These are phyloP conservation scores for Trypanosoma platydactyli DNA, from an alignment of 208 protist genomes.

Conservation along the genomic window DNA sequence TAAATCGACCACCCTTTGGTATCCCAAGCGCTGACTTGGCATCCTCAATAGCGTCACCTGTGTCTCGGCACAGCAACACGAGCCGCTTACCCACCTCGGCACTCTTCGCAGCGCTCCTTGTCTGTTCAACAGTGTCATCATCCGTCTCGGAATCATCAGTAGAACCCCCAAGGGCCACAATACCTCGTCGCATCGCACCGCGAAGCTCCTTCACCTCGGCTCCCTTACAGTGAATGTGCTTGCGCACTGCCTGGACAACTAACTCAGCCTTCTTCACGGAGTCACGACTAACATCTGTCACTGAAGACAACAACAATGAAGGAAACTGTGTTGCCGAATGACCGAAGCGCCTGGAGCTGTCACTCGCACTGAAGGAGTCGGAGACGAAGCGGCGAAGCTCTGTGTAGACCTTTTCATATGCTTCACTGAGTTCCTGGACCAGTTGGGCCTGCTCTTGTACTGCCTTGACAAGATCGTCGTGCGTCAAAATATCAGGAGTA, in stretches of 20 bases:
- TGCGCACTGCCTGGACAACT: conserved; percentile 11
- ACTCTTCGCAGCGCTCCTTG: conserved; percentile 10
- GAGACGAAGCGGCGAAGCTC: conserved; percentile 11
- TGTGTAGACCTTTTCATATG: conserved; percentile 11
- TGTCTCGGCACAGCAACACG: conserved; percentile 33
- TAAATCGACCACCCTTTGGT: conserved; percentile 13
- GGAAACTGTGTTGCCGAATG: too few relatives aligned
- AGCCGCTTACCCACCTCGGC: conserved; percentile 24
- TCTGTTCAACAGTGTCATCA: conserved; percentile 32
- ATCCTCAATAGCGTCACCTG: conserved; percentile 43
- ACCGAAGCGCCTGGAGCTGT: neutral
- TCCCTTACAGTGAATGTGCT: conserved; percentile 11
- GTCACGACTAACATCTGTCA: conserved; percentile 7
- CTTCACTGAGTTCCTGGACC: conserved; percentile 8
- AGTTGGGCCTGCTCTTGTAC: conserved; percentile 10
- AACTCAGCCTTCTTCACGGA: conserved; percentile 26
- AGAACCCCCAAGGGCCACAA: conserved; percentile 40
- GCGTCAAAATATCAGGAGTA: conserved; percentile 9
- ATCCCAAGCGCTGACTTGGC: conserved; percentile 32
- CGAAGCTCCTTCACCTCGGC: conserved; percentile 40
- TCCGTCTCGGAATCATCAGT: conserved; percentile 28
- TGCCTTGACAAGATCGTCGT: conserved; percentile 19
- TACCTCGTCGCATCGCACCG: conserved; percentile 37
- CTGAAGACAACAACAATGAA: too few relatives aligned
- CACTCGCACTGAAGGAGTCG: neutral